Evolutionary conservation across 2,329 filamentous ascomycete species (phyloP).

Genomic region (Talaromyces islandicus): DNA sequence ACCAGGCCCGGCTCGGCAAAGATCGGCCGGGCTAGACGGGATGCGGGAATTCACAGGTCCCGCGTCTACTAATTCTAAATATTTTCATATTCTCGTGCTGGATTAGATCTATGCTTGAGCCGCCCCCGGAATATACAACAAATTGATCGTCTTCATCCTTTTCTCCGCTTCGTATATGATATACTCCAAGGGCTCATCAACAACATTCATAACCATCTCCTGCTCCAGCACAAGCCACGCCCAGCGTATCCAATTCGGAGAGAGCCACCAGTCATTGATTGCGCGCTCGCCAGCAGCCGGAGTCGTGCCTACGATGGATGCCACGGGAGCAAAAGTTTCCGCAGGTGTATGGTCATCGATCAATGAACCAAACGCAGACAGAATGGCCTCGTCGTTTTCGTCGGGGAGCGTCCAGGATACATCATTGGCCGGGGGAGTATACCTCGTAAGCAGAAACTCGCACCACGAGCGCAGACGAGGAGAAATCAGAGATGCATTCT

Average conservation of each 20-base stretch:
- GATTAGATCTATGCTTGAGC: background rate
- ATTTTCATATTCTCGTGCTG: background rate
- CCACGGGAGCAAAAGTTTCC: background rate
- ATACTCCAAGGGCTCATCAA: slow-evolving; percentile 28
- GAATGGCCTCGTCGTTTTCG: slow-evolving; percentile 20
- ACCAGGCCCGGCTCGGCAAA: too few relatives aligned
- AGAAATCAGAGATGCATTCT: slow-evolving; percentile 16
- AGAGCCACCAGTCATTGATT: slow-evolving; percentile 29
- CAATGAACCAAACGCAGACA: slow-evolving; percentile 18
- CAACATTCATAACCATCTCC: slow-evolving; percentile 31
- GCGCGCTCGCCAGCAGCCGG: slow-evolving; percentile 4
- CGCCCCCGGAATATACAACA: slow-evolving; percentile 29
- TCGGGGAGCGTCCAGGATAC: slow-evolving; percentile 26
- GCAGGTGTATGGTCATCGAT: slow-evolving; percentile 15
- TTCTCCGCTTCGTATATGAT: slow-evolving; percentile 11
- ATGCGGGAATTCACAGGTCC: too few relatives aligned
- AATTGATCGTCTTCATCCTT: slow-evolving; percentile 21
- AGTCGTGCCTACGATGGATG: background rate
- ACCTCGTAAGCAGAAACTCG: slow-evolving; percentile 28
- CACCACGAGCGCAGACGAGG: slow-evolving; percentile 32
- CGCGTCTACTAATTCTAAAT: background rate
- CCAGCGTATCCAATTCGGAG: slow-evolving; percentile 36
- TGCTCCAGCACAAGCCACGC: slow-evolving; percentile 37
- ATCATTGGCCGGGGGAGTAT: slow-evolving; percentile 24
- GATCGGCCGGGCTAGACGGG: too few relatives aligned